Percentiles rank a stretch among this genome's conserved stretches.
These are phyloP conservation scores for Calonectria pteridis DNA, from an alignment of 2,329 filamentous ascomycete genomes.

Conservation along the genomic window DNA sequence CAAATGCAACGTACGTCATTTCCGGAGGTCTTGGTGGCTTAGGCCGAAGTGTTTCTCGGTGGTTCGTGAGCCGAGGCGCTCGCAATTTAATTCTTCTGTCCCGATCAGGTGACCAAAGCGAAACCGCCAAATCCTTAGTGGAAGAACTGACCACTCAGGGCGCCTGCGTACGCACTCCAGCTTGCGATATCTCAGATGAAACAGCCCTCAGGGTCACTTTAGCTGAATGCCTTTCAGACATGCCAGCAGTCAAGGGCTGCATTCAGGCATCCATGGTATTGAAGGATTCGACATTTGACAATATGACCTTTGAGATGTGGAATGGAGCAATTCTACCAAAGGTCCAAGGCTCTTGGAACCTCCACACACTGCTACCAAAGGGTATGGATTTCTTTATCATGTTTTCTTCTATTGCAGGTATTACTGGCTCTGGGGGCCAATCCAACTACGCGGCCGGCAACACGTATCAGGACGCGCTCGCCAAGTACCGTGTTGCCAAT, in stretches of 20 bases:
- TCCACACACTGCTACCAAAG: background rate
- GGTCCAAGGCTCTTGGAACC: background rate
- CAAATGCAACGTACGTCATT: constrained; percentile 17
- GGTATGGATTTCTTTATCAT: background rate
- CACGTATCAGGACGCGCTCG: background rate
- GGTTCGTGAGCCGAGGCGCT: constrained; percentile 38
- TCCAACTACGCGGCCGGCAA: background rate
- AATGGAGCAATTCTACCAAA: background rate
- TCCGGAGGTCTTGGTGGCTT: constrained; percentile 38
- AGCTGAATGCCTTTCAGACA: background rate
- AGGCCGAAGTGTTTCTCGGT: constrained; percentile 29
- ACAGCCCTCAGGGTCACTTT: background rate
- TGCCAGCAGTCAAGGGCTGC: background rate
- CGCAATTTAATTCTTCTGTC: constrained; percentile 47
- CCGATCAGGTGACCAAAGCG: constrained; percentile 20
- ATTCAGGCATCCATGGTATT: background rate
- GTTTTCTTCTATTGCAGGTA: background rate
- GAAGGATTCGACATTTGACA: background rate
- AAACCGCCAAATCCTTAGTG: background rate
- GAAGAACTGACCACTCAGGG: background rate
- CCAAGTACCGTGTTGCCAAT: background rate
- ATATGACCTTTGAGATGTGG: background rate
- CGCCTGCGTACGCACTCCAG: background rate
- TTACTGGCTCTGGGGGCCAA: background rate
- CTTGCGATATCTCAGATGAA: background rate